Evolutionary conservation across 805 yeast genomes (phyloP), one percentile per base, ranked within the genome.

Genomic region (Pichia sporocuriosa): DNA sequence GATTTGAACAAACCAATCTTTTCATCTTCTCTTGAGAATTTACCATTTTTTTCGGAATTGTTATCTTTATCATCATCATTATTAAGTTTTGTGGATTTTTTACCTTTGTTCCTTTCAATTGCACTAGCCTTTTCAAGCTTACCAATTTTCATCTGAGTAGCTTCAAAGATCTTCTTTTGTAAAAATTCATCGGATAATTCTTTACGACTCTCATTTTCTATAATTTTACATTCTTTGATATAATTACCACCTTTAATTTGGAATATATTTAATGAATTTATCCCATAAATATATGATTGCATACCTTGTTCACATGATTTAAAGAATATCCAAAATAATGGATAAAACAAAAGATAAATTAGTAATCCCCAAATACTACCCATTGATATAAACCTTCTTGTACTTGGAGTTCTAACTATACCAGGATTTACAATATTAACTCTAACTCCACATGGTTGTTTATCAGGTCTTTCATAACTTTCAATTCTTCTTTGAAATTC

Each of bases 341-440:
- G 98, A 66, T 81, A 84, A 32, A 82, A 43, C 3, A 88, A 7
- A 24, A 88, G 46, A 55, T 90, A 80, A 0, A 86, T 9, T 4
- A 88, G 46, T 27, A 84, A 61, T 4, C 74, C 72, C 59, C 63
- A 63, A 3, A 90, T 51, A 0, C 85, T 68, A 1, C 97, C 97
- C 63, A 84, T 72, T 16, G 93, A 77, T 5, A 87, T 44, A 27
- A 81, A 76, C 43, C 96, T 72, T 51, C 93, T 77, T 30, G 90
- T 80, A 21, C 94, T 77, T 2, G 95, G 85, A 2, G 95, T 79
- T 51, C 97, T 73, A 83, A 86, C 84, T 27, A 89, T 52, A 1
- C 98, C 98, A 0, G 99, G 97, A 56, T 93, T 93, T 5, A 85
- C 93, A 41, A 87, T 55, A 44, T 81, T 73, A 19, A 87, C 72